Evolutionary conservation across 768 basidiomycete species (phyloP).

Genomic region (Dioszegia hungarica): DNA sequence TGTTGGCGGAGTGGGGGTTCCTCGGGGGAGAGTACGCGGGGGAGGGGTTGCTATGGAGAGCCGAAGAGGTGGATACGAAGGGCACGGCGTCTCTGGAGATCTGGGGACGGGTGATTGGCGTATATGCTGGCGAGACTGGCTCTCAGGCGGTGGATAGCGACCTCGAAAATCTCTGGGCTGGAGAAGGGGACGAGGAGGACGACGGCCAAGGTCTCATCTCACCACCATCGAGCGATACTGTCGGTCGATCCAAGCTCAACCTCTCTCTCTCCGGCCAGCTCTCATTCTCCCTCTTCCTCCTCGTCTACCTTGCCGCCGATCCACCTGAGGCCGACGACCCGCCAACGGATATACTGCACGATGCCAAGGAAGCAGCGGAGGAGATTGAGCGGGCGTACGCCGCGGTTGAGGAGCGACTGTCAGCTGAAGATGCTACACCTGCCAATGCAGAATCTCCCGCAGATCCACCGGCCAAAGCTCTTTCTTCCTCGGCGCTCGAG

Average conservation of each 20-base stretch:
- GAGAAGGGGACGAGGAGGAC: not conserved
- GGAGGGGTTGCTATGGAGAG: not conserved
- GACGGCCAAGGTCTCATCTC: not conserved
- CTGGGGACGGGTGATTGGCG: not conserved
- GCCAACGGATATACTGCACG: not conserved
- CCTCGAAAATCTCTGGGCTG: not conserved
- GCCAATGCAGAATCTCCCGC: too few species aligned
- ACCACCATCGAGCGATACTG: not conserved
- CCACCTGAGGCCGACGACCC: not conserved
- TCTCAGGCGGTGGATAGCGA: not conserved
- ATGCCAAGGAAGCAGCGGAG: not conserved
- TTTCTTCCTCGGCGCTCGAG: not conserved
- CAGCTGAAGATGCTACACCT: too few species aligned
- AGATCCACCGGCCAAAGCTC: not conserved
- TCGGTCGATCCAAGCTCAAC: not conserved
- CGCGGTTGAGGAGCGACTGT: not conserved
- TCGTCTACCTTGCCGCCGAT: not conserved
- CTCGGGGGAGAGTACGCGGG: conserved; percentile 6
- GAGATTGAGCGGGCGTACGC: not conserved
- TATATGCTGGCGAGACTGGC: not conserved
- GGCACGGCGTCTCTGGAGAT: not conserved
- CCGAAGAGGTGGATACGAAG: not conserved
- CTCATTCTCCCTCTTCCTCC: conserved; percentile 1
- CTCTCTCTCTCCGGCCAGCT: conserved; percentile 4
- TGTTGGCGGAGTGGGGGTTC: conserved; percentile 27